Conservation (phyloP, 163 green algal species). For the Scenedesmus sp. region DNA sequence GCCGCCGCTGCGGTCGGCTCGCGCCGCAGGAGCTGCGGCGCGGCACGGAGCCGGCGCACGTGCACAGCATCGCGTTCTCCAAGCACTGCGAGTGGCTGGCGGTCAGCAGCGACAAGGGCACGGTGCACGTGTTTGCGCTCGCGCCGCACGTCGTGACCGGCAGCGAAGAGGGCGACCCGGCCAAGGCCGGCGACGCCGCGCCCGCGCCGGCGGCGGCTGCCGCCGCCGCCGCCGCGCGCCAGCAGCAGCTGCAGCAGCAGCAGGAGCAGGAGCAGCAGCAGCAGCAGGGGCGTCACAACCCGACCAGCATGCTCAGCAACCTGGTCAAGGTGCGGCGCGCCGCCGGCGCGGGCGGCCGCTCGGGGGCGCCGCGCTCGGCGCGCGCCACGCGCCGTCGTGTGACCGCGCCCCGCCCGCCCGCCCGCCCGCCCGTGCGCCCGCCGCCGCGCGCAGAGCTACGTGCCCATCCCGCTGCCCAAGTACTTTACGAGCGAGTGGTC, state of each 20-base stretch:
- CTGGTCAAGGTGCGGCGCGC: constrained; percentile 74
- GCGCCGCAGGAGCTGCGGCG: constrained; percentile 92
- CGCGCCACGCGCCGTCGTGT: too few relatives aligned
- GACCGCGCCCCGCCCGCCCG: too few relatives aligned
- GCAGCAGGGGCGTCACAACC: constrained; percentile 46
- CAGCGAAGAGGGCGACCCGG: constrained; percentile 19
- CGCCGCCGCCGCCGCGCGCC: neutral
- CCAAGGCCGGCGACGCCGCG: neutral
- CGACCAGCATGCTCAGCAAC: constrained; percentile 72
- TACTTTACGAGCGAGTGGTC: constrained; percentile 97
- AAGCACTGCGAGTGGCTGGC: constrained; percentile 84
- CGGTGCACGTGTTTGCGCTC: constrained; percentile 93
- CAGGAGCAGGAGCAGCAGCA: neutral
- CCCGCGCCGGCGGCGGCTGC: constrained; percentile 20
- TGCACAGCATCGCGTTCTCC: constrained; percentile 91
- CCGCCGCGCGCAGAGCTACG: constrained; percentile 22
- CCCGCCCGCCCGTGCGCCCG: too few relatives aligned
- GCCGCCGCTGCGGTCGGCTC: too few relatives aligned
- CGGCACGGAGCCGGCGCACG: constrained; percentile 84
- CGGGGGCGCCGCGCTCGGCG: too few relatives aligned
- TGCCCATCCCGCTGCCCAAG: constrained; percentile 66
- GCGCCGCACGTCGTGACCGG: constrained; percentile 39
- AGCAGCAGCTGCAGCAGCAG: too few relatives aligned
- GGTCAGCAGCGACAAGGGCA: constrained; percentile 93
- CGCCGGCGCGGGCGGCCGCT: neutral